phyloP scores from a whole-genome alignment of 2,329 filamentous ascomycete genomes.

The Aspergillus sp. region DNA sequence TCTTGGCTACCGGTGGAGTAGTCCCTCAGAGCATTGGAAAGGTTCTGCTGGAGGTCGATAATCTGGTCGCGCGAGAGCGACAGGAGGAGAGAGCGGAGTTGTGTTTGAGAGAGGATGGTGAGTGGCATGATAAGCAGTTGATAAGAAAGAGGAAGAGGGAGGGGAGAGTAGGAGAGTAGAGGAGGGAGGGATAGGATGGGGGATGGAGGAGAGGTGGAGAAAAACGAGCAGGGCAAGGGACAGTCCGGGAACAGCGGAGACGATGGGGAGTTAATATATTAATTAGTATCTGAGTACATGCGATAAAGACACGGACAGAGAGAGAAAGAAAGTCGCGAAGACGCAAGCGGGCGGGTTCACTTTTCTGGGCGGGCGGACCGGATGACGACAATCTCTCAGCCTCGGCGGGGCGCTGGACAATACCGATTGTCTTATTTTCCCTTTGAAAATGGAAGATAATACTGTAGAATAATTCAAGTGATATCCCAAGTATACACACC shows the following conservation, averaged over 20 bases:
- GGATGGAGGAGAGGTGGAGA: no score
- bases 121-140: constrained; percentile 53
- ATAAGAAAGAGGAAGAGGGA: no score
- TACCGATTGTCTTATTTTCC: no score
- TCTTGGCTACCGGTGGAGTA: constrained; percentile 65
- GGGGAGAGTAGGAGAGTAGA: no score
- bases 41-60: constrained; percentile 56
- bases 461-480: no score
- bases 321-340: neutral
- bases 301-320: neutral
- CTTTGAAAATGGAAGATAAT: no score
- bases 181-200: no score
- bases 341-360: neutral
- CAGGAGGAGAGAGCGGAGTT: constrained; percentile 58
- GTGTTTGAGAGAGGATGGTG: constrained; percentile 59
- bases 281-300: no score
- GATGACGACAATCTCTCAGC: neutral
- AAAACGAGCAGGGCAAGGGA: no score
- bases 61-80: constrained; percentile 60
- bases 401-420: neutral
- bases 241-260: no score
- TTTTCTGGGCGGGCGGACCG: neutral
- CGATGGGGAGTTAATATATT: no score
- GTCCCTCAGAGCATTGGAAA: constrained; percentile 63
- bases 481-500: no score